Evolutionary conservation across 1,284 basidiomycete genomes (phyloP).

Genomic region (Fomitopsis schrenkii): DNA sequence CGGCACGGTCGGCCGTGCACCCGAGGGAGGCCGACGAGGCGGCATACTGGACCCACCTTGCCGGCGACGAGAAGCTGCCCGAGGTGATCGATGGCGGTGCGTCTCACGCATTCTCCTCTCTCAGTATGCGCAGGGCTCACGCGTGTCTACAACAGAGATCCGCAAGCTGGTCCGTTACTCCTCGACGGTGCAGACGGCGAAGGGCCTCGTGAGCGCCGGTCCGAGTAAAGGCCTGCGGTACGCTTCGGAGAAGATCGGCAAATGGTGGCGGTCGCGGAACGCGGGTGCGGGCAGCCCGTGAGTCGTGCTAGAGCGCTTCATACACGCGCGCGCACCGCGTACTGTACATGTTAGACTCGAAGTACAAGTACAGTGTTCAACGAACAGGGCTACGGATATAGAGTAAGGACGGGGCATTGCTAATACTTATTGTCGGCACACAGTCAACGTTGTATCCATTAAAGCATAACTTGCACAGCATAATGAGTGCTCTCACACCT

Average conservation of each 20-base stretch:
- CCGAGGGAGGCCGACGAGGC: slow-evolving; percentile 53
- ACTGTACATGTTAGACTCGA: background rate
- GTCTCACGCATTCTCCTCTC: slow-evolving; percentile 17
- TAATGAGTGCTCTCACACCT: slow-evolving; percentile 5
- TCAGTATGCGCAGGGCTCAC: background rate
- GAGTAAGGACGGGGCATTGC: slow-evolving; percentile 3
- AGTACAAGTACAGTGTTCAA: too few species aligned
- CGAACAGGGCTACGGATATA: background rate
- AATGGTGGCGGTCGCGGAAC: slow-evolving; percentile 66
- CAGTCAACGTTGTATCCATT: slow-evolving; percentile 10
- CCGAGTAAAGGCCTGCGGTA: slow-evolving; percentile 78
- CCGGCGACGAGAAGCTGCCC: slow-evolving; percentile 57
- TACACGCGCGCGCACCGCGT: background rate
- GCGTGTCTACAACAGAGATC: slow-evolving; percentile 50
- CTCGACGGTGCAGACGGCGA: slow-evolving; percentile 80
- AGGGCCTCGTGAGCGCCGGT: slow-evolving; percentile 85
- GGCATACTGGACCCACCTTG: slow-evolving; percentile 74
- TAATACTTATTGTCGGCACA: slow-evolving; percentile 1
- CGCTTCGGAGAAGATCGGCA: slow-evolving; percentile 70
- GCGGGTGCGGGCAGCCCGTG: slow-evolving; percentile 2
- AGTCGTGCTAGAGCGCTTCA: background rate
- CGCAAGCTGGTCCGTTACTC: slow-evolving; percentile 76
- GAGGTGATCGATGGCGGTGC: slow-evolving; percentile 57
- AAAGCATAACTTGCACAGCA: slow-evolving; percentile 1
- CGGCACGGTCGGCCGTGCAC: slow-evolving; percentile 27